Conservation (phyloP, 1,284 basidiomycete genomes). For the Crucibulum parvulum region DNA sequence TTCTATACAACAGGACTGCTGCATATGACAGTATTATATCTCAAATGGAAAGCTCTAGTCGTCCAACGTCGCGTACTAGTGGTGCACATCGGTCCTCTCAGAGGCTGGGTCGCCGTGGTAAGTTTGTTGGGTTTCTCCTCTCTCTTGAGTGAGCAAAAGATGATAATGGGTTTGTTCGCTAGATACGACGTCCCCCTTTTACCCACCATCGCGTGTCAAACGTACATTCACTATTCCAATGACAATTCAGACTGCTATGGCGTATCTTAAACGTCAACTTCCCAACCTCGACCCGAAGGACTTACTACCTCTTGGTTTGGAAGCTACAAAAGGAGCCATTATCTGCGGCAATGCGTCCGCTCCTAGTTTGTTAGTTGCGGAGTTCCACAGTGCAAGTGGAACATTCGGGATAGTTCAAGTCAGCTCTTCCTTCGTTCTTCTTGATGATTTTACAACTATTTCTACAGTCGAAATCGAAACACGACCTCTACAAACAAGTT, state of each 20-base stretch:
- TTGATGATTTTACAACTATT: not conserved
- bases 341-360: conserved; percentile 87
- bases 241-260: conserved; percentile 48
- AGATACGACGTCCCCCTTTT: conserved; percentile 29
- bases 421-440: conserved; percentile 20
- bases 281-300: conserved; percentile 80
- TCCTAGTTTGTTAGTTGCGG: conserved; percentile 79
- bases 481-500: conserved; percentile 84
- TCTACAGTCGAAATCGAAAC: conserved; percentile 74
- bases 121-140: not conserved
- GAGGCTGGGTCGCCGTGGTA: conserved; percentile 11
- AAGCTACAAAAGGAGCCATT: conserved; percentile 77
- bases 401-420: conserved; percentile 82
- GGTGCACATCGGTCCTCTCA: conserved; percentile 26
- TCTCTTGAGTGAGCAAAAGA: not conserved
- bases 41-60: conserved; percentile 60
- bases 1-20: conserved; percentile 88
- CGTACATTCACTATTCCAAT: conserved; percentile 47
- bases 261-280: conserved; percentile 65
- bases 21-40: conserved; percentile 87
- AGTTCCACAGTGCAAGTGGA: conserved; percentile 78
- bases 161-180: not conserved
- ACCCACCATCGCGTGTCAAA: conserved; percentile 38
- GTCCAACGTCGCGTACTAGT: conserved; percentile 34
- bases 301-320: conserved; percentile 81